phyloP scores from a whole-genome alignment of 257 asterid genomes.

The Solanum chiquidenum region DNA sequence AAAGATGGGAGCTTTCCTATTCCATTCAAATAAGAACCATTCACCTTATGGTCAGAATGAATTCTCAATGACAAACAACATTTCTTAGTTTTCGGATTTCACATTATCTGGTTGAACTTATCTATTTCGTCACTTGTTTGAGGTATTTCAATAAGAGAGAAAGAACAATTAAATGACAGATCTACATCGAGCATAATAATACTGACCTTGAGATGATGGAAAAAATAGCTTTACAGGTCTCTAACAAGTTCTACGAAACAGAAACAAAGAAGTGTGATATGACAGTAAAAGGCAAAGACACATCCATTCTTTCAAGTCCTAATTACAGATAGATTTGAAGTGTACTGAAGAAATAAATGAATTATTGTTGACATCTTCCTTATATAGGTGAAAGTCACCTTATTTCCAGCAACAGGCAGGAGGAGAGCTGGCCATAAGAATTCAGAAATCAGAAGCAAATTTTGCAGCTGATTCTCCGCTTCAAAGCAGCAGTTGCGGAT shows the following conservation, averaged over 20 bases:
- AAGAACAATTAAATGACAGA: not conserved
- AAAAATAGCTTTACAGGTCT: not conserved
- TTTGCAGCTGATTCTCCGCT: conserved; percentile 76
- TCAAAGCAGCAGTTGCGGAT: conserved; percentile 97
- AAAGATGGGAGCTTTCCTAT: not conserved
- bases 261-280: not conserved
- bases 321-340: not conserved
- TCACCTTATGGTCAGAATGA: not conserved
- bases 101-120: not conserved
- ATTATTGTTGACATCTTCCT: not conserved
- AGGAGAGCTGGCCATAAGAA: conserved; percentile 94
- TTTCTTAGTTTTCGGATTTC: not conserved
- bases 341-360: not conserved
- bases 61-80: not conserved
- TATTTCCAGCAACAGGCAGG: conserved; percentile 94
- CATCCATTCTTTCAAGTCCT: not conserved
- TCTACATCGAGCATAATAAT: not conserved
- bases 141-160: not conserved
- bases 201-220: not conserved
- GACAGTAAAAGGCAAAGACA: not conserved
- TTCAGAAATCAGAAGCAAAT: conserved; percentile 77
- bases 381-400: conserved; percentile 30
- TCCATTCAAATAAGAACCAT: not conserved
- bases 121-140: not conserved
- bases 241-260: not conserved